Evolutionary conservation across 495 filamentous ascomycete genomes (phyloP).

Genomic region (Penicillium malachiteum): DNA sequence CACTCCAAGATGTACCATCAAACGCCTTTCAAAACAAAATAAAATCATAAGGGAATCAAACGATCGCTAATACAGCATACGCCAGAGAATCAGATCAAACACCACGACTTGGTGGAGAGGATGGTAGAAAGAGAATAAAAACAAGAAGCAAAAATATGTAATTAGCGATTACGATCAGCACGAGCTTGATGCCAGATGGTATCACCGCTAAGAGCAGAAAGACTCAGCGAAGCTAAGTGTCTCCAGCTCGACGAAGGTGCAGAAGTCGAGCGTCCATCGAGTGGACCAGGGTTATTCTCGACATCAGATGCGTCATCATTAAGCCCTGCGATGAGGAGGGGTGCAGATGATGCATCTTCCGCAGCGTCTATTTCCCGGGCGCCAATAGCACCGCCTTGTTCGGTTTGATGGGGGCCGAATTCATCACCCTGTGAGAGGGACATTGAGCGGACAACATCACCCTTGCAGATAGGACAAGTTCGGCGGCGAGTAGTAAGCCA

Average conservation of each 20-base stretch:
- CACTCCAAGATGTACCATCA: conserved; percentile 21
- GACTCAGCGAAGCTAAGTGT: conserved; percentile 44
- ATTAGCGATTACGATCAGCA: conserved; percentile 45
- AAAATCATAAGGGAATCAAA: conserved; percentile 29
- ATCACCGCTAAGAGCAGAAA: conserved; percentile 52
- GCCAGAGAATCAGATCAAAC: conserved; percentile 26
- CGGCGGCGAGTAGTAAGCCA: conserved; percentile 93
- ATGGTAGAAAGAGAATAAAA: conserved; percentile 12
- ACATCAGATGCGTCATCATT: conserved; percentile 37
- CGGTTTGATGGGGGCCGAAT: conserved; percentile 41
- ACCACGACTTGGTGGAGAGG: conserved; percentile 10
- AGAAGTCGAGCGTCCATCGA: conserved; percentile 39
- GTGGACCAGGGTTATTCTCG: conserved; percentile 42
- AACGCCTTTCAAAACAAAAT: conserved; percentile 36
- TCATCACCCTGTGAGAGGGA: conserved; percentile 43
- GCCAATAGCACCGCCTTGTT: conserved; percentile 40
- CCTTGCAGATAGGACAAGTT: conserved; percentile 97
- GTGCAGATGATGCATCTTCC: conserved; percentile 47
- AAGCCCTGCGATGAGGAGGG: conserved; percentile 40
- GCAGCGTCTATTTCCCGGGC: conserved; percentile 14
- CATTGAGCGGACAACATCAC: conserved; percentile 79
- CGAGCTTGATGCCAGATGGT: conserved; percentile 50
- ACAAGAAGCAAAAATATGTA: conserved; percentile 7
- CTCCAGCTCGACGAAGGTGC: conserved; percentile 41
- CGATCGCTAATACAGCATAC: conserved; percentile 41